Conservation (phyloP, 1,284 basidiomycete species). For the Tilletia indica region DNA sequence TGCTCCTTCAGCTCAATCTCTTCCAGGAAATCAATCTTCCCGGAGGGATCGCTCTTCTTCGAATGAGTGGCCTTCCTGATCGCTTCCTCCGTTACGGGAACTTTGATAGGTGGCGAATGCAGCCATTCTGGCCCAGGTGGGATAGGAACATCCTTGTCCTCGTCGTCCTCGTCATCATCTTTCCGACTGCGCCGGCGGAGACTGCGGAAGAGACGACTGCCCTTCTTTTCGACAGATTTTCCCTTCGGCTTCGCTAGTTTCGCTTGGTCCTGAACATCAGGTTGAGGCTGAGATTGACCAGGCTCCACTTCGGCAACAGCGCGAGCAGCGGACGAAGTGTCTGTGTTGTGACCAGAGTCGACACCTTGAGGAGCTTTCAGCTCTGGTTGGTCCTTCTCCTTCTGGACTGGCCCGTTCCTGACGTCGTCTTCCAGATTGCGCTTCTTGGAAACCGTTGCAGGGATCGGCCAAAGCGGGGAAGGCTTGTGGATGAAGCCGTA, state of each 20-base stretch:
- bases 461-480: constrained; percentile 50
- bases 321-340: neutral
- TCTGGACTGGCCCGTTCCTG: neutral
- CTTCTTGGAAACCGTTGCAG: constrained; percentile 21
- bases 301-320: neutral
- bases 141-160: constrained; percentile 15
- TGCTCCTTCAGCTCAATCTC: neutral
- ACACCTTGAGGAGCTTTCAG: constrained; percentile 23
- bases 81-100: constrained; percentile 25
- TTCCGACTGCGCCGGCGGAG: neutral
- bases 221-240: neutral
- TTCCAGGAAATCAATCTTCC: constrained; percentile 6
- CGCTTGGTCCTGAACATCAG: constrained; percentile 18
- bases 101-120: constrained; percentile 36
- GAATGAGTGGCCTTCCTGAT: constrained; percentile 17
- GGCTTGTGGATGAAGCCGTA: constrained; percentile 55
- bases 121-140: constrained; percentile 36
- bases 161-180: constrained; percentile 4
- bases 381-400: constrained; percentile 18
- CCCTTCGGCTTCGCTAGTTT: constrained; percentile 26
- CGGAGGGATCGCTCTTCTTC: constrained; percentile 2
- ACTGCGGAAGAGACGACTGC: neutral
- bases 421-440: neutral
- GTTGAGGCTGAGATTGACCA: no score
- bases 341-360: constrained; percentile 1